Evolutionary conservation across 2,329 filamentous ascomycete species (phyloP).

Genomic region (Periconia sp.): DNA sequence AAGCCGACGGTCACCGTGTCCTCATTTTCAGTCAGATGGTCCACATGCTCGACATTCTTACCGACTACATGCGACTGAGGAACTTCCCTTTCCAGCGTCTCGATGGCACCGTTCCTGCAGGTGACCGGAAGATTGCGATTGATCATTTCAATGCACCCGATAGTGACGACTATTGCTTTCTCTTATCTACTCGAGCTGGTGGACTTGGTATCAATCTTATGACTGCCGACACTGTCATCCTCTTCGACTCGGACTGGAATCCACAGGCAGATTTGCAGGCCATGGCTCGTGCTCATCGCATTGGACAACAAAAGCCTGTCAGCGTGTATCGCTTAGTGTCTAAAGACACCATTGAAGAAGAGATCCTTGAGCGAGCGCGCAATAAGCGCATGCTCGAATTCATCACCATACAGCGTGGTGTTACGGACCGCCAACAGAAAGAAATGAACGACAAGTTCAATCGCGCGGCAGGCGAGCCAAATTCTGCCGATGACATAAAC

Average conservation of each 20-base stretch:
- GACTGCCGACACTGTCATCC: constrained; percentile 96
- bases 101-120: constrained; percentile 91
- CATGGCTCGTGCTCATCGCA: constrained; percentile 97
- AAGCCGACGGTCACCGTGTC: constrained; percentile 91
- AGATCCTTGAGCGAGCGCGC: constrained; percentile 91
- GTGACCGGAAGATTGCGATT: constrained; percentile 88
- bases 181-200: constrained; percentile 92
- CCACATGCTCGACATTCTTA: constrained; percentile 94
- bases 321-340: constrained; percentile 96
- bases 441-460: constrained; percentile 73
- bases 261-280: constrained; percentile 97
- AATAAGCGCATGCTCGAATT: constrained; percentile 98
- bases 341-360: constrained; percentile 97
- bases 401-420: constrained; percentile 93
- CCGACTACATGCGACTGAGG: constrained; percentile 89
- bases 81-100: constrained; percentile 96
- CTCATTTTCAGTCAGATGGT: constrained; percentile 99
- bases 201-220: constrained; percentile 99
- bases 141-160: constrained; percentile 98
- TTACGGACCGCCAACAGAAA: constrained; percentile 90
- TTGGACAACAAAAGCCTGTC: constrained; percentile 94
- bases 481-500: constrained; percentile 92
- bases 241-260: constrained; percentile 99
- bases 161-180: constrained; percentile 94
- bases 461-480: constrained; percentile 76